These are phyloP conservation scores for Nemania bipapillata DNA, from an alignment of 2,329 filamentous ascomycete genomes.

Conservation along the genomic window DNA sequence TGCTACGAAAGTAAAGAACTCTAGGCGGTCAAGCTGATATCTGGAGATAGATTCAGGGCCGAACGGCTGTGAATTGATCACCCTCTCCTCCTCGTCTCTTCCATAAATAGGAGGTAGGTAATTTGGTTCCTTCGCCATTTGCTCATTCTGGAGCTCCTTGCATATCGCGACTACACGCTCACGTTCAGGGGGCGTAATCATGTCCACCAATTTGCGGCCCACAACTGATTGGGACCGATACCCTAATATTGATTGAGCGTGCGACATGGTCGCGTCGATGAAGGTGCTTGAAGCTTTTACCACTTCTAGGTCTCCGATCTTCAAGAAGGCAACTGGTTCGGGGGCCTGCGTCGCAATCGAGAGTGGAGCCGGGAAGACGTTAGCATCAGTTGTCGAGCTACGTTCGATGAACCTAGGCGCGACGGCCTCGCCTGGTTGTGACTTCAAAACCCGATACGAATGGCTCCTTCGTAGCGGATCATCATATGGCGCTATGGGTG, in stretches of 20 bases:
- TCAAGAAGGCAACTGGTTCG: conserved; percentile 69
- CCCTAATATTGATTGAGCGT: conserved; percentile 34
- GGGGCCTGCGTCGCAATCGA: conserved; percentile 56
- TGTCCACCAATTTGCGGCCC: conserved; percentile 64
- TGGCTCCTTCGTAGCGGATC: conserved; percentile 59
- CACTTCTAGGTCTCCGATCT: conserved; percentile 65
- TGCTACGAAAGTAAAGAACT: conserved; percentile 65
- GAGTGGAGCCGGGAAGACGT: conserved; percentile 60
- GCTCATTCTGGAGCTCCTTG: conserved; percentile 66
- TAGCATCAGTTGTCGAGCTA: conserved; percentile 60
- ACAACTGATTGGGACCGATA: conserved; percentile 59
- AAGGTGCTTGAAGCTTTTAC: conserved; percentile 67
- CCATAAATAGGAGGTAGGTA: conserved; percentile 73
- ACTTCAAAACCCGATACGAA: conserved; percentile 66
- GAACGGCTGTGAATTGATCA: conserved; percentile 67
- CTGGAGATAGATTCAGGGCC: conserved; percentile 63
- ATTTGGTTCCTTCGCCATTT: conserved; percentile 67
- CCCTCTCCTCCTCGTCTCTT: conserved; percentile 64
- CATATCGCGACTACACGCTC: conserved; percentile 64
- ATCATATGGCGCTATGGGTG: conserved; percentile 59
- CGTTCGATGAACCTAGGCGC: conserved; percentile 64
- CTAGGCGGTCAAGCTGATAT: conserved; percentile 64
- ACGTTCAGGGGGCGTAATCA: conserved; percentile 64
- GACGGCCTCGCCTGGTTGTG: conserved; percentile 62
- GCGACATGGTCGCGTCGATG: conserved; percentile 59